Evolutionary conservation across 371 early-diverging fungal genomes (phyloP), one percentile per base, ranked within the genome.

Genomic region (Quaeritorhiza haematococci): DNA sequence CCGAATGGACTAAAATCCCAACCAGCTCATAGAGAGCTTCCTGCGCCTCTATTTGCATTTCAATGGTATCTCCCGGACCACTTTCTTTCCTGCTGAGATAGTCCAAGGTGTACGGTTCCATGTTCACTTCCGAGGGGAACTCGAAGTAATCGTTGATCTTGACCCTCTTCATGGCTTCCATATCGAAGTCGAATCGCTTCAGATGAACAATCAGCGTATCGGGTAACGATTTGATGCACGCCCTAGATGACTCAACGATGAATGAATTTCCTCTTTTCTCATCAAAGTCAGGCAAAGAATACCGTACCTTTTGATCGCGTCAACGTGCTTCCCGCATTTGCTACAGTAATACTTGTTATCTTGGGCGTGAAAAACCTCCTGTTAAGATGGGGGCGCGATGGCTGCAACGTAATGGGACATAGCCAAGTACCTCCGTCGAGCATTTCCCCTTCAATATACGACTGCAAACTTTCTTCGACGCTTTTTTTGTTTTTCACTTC

Each of bases 151-250:
- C 79, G 44, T 79, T 74, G 49, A 80, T 72, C 61, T 80, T 80
- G 44, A 72, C 63, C 13, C 80, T 65, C 19, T 64, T 59, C 63
- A 78, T 69, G 19, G 72, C 65, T 33, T 76, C 74, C 73, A 76
- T 67, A 46, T 79, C 82, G 23, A 82, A 74, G 33, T 75, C 75
- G 58, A 81, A 81, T 24, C 82, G 73, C 50, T 81, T 81, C 44
- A 81, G 56, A 59, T 81, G 81, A 27, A 81, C 30, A 21, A 81
- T 74, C 23, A 81, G 58, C 34, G 71, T 74, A 7, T 60, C 64
- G 4, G 82, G 82, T 21, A 82, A 60, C 24, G 63, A 67, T 42
- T 69, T 66, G 55, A 80, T 74, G 38, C 38, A 38, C 38, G 38
- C 38, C 19, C 38, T 38, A 38, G 13, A 13, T 13, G 38, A 19